Conservation (phyloP, 306 rosid species). For the Quercus cerris region DNA sequence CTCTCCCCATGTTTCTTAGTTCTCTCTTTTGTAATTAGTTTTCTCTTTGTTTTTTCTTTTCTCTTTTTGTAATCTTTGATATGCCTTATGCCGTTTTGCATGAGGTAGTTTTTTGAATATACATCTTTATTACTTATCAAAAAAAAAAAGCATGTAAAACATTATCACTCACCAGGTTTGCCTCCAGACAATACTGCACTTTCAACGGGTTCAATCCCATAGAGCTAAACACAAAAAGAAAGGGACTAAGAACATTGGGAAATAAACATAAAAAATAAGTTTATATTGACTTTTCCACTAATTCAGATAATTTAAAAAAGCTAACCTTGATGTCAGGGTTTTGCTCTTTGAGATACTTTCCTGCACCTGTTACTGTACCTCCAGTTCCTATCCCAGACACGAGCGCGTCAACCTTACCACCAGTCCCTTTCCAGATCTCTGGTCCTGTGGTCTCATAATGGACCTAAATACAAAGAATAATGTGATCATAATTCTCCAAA, state of each 20-base stretch:
- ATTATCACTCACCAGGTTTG: slow-evolving; percentile 67
- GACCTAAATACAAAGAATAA: slow-evolving; percentile 35
- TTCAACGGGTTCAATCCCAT: slow-evolving; percentile 87
- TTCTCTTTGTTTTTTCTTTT: no score
- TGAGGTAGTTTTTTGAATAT: no score
- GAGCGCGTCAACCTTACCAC: slow-evolving; percentile 75
- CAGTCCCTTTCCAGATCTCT: slow-evolving; percentile 81
- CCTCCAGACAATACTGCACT: slow-evolving; percentile 89
- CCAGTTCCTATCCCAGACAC: slow-evolving; percentile 97
- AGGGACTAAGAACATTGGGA: neutral
- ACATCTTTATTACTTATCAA: no score
- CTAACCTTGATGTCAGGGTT: slow-evolving; percentile 78
- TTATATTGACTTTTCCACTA: neutral
- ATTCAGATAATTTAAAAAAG: slow-evolving; percentile 11
- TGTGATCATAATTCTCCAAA: slow-evolving; percentile 8
- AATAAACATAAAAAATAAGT: neutral
- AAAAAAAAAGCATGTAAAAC: neutral
- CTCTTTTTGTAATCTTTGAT: no score
- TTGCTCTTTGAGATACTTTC: slow-evolving; percentile 83
- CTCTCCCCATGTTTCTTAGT: no score
- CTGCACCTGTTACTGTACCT: slow-evolving; percentile 86
- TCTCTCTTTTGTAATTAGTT: no score
- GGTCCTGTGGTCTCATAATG: slow-evolving; percentile 95
- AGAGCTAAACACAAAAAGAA: slow-evolving; percentile 41
- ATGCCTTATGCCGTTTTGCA: no score